Percentiles rank a stretch among this genome's conserved stretches.
Conservation (phyloP, 257 asterid genomes). For the Solanum dulcamara region DNA sequence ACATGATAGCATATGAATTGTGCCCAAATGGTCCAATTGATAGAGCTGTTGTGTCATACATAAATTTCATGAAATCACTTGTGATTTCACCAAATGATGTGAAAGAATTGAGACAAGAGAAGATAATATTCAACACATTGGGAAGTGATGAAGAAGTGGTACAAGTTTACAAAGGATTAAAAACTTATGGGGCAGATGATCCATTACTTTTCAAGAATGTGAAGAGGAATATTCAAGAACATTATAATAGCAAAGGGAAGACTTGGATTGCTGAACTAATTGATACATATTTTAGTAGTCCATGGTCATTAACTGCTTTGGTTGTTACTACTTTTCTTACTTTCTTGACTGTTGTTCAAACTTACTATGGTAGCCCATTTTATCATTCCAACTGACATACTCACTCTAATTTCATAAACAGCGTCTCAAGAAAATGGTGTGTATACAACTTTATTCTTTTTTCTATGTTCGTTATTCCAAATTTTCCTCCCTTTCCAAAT, state of each 20-base stretch:
- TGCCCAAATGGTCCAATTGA: neutral
- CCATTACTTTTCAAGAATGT: neutral
- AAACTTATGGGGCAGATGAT: neutral
- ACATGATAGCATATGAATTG: slow-evolving; percentile 24
- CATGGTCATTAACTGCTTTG: neutral
- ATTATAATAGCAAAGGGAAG: neutral
- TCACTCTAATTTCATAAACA: neutral
- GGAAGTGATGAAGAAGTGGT: slow-evolving; percentile 19
- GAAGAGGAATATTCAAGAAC: neutral
- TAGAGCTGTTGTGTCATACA: neutral
- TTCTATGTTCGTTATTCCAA: too few species aligned
- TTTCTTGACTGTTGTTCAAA: neutral
- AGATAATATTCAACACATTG: slow-evolving; percentile 7
- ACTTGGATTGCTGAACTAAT: neutral
- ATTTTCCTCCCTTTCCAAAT: neutral
- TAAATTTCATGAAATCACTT: slow-evolving; percentile 24
- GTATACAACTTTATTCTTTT: too few species aligned
- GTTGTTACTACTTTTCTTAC: neutral
- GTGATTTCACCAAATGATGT: slow-evolving; percentile 13
- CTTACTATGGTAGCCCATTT: neutral
- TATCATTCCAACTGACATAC: neutral
- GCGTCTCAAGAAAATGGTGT: neutral
- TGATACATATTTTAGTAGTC: neutral
- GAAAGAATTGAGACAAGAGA: slow-evolving; percentile 15
- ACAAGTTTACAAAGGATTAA: neutral